Evolutionary conservation across 805 yeast species (phyloP).

Genomic region (Monosporozyma servazzii): DNA sequence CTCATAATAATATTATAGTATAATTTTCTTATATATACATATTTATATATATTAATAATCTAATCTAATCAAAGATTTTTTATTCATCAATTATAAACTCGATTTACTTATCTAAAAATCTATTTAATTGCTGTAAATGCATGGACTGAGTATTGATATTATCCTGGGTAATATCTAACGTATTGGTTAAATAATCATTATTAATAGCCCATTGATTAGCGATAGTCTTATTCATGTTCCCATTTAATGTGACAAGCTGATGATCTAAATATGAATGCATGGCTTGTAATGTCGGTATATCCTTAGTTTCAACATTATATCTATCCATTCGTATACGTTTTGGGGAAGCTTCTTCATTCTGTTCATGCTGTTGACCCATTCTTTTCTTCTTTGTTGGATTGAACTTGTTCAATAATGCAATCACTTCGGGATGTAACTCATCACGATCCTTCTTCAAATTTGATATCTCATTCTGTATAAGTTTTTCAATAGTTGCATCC

Average conservation of each 20-base stretch:
- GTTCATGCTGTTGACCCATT: background rate
- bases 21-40: constrained; percentile 2
- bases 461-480: background rate
- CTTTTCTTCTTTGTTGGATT: background rate
- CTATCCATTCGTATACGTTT: background rate
- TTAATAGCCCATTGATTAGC: constrained; percentile 32
- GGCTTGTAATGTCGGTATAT: background rate
- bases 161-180: constrained; percentile 22
- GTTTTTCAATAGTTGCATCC: background rate
- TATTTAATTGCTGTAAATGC: constrained; percentile 36
- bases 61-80: constrained; percentile 35
- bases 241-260: constrained; percentile 31
- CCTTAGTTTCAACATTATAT: constrained; percentile 1
- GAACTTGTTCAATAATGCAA: background rate
- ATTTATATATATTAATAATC: background rate
- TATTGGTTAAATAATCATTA: constrained; percentile 29
- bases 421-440: constrained; percentile 13
- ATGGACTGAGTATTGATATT: constrained; percentile 33
- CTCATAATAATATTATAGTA: background rate
- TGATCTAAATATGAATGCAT: constrained; percentile 26
- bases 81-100: constrained; percentile 36
- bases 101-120: constrained; percentile 33
- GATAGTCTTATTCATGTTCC: constrained; percentile 28
- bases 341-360: background rate
- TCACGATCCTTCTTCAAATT: constrained; percentile 14